phyloP scores from a whole-genome alignment of 768 basidiomycete species.

The Leccinum fibrillosum region DNA sequence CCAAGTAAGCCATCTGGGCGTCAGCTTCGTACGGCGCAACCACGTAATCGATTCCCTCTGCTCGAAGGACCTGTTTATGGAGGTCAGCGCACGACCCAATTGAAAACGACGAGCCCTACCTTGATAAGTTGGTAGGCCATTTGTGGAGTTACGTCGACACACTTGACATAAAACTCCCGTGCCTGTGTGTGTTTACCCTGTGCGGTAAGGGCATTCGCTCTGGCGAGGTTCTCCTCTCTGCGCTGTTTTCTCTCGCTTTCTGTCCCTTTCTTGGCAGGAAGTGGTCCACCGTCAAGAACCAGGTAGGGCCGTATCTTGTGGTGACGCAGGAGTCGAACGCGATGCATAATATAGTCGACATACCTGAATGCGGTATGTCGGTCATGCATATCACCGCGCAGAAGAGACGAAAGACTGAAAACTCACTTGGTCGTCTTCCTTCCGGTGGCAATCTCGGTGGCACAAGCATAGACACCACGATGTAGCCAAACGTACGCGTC shows the following conservation, averaged over 20 bases:
- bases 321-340: slow-evolving; percentile 81
- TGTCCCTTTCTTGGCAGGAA: slow-evolving; percentile 91
- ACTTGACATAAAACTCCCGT: slow-evolving; percentile 85
- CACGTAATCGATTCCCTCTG: slow-evolving; percentile 77
- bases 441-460: slow-evolving; percentile 85
- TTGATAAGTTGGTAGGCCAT: slow-evolving; percentile 99
- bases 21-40: slow-evolving; percentile 99
- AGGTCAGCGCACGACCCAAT: slow-evolving; percentile 3
- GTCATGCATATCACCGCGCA: not conserved
- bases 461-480: slow-evolving; percentile 85
- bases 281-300: slow-evolving; percentile 94
- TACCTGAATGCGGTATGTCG: slow-evolving; percentile 52
- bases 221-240: slow-evolving; percentile 73
- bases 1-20: slow-evolving; percentile 92
- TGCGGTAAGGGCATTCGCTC: slow-evolving; percentile 66
- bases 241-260: slow-evolving; percentile 75
- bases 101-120: slow-evolving; percentile 38
- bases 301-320: slow-evolving; percentile 84
- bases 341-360: slow-evolving; percentile 94
- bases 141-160: slow-evolving; percentile 92
- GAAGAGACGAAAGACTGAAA: not conserved
- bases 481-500: slow-evolving; percentile 97
- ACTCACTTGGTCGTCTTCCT: slow-evolving; percentile 79
- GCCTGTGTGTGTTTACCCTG: slow-evolving; percentile 82
- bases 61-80: slow-evolving; percentile 67